Evolutionary conservation across 2,329 filamentous ascomycete species (phyloP).

Genomic region (Exophiala calicioides): DNA sequence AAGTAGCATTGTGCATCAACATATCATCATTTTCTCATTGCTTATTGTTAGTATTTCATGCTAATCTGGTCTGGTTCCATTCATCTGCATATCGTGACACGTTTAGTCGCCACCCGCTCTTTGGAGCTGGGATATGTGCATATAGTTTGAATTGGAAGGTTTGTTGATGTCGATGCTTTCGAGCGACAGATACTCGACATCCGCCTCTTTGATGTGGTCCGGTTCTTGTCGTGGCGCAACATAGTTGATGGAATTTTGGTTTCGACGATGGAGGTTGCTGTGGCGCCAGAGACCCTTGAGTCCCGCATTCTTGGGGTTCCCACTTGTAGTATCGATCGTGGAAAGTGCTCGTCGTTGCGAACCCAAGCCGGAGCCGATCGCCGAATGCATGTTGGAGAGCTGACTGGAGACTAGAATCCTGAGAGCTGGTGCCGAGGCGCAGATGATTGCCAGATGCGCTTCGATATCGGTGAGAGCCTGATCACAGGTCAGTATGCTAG

Average conservation of each 20-base stretch:
- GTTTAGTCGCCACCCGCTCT: no score
- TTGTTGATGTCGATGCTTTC: not conserved
- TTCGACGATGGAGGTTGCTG: no score
- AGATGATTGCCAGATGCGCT: slow-evolving; percentile 25
- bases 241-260: not conserved
- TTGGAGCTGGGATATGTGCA: not conserved
- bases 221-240: not conserved
- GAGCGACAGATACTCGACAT: not conserved
- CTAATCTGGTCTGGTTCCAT: no score
- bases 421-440: slow-evolving; percentile 22
- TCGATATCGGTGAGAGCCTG: slow-evolving; percentile 23
- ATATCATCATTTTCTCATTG: no score
- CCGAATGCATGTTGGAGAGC: not conserved
- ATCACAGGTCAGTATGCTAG: not conserved
- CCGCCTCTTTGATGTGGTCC: not conserved
- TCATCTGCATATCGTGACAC: no score
- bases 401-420: slow-evolving; percentile 15
- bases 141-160: not conserved
- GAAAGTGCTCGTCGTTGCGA: not conserved
- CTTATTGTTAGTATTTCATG: no score
- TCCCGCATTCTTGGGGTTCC: not conserved
- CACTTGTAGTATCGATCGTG: not conserved
- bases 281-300: no score
- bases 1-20: no score
- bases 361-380: not conserved